A percentile compares a stretch with the other conserved stretches of the same genome.
Conservation (phyloP, 2,329 filamentous ascomycete genomes). For the Fusarium longipes region DNA sequence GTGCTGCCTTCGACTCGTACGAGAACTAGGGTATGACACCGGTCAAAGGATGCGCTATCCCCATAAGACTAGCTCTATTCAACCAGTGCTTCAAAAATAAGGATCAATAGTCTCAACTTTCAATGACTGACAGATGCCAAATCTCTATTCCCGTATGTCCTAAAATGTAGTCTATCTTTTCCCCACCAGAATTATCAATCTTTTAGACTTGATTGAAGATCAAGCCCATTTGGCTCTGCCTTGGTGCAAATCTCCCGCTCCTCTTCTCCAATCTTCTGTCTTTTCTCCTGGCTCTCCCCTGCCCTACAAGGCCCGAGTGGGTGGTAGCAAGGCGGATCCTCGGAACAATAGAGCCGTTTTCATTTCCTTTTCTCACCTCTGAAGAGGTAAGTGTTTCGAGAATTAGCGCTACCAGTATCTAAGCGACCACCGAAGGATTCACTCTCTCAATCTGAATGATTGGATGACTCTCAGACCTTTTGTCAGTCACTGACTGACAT, state of each 20-base stretch:
- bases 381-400: slow-evolving; percentile 21
- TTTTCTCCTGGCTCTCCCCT: background rate
- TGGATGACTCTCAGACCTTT: background rate
- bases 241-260: background rate
- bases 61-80: slow-evolving; percentile 8
- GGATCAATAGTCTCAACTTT: slow-evolving; percentile 13
- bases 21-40: slow-evolving; percentile 9
- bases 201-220: background rate
- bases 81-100: slow-evolving; percentile 16
- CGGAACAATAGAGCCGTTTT: slow-evolving; percentile 12
- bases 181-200: background rate
- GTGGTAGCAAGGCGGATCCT: slow-evolving; percentile 13
- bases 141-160: background rate
- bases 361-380: slow-evolving; percentile 24
- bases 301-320: slow-evolving; percentile 7
- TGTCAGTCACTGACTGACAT: background rate
- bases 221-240: background rate
- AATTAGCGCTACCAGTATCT: slow-evolving; percentile 17
- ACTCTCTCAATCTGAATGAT: slow-evolving; percentile 13
- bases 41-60: slow-evolving; percentile 7
- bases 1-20: background rate
- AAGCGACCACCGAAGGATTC: slow-evolving; percentile 32
- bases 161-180: background rate
- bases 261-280: slow-evolving; percentile 4
- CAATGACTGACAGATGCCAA: slow-evolving; percentile 5